Base-by-base conservation (phyloP, 805 yeast genomes). In the Candida hungchunana region DNA sequence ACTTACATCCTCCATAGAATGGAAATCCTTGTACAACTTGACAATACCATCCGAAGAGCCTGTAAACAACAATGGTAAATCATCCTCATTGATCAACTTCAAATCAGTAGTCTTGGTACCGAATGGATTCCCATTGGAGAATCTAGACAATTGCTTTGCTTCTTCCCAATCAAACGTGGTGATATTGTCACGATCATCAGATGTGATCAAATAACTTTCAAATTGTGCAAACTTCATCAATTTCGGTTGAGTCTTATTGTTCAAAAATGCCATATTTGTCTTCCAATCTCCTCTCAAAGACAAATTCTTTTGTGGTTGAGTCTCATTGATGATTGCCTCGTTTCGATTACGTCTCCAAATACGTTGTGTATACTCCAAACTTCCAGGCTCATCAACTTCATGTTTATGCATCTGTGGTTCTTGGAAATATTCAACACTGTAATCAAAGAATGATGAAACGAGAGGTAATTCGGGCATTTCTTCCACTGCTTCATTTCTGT, bases 1-100 rank as follows among this genome's bases (percentile, higher is more conserved):
- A 47, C 82, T 81, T 7, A 79, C 67, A 5, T 68, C 64, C 4
- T 67, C 69, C 7, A 60, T 45, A 12, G 74, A 70, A 37, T 83
- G 81, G 56, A 86, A 83, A 51, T 82, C 77, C 48, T 83, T 81
- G 60, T 82, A 93, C 9, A 93, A 75, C 42, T 85, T 82, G 17
- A 94, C 81, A n/a, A 86, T 83, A 38, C 98, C 98, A 55, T 93
- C 98, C 7, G 90, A 82, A 0, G 96, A 79, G 3, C 97, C 97
- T 0, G 95, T 76, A 58, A 93, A 62, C 33, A 93, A 60, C 38
- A 93, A 63, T 4, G 97, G 94, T 14, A 74, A 66, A 56, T 93
- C 97, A 56, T 93, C 98, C 54, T 93, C 98, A 56, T 93, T 93
- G 37, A 93, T 60, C 43, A 88, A 75, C 55, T 84, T 83, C 38